Conservation (phyloP, 139 green algal genomes). For the Coccomyxa sp. region DNA sequence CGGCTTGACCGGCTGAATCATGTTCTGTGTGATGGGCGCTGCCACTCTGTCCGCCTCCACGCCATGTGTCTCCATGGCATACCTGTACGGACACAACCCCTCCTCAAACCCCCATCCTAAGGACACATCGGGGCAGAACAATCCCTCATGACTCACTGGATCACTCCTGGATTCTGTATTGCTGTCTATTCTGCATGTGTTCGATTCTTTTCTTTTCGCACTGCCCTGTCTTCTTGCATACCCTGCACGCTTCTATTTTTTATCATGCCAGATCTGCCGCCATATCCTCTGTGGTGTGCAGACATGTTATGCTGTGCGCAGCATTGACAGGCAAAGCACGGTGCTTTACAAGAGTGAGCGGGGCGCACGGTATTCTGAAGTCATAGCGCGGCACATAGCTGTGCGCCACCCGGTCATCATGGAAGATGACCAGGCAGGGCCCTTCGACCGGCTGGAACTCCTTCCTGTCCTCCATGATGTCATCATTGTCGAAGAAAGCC, state of each 20-base stretch:
- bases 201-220: too few relatives aligned
- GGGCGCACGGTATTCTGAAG: conserved; percentile 28
- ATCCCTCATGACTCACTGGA: background rate
- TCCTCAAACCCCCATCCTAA: too few relatives aligned
- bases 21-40: background rate
- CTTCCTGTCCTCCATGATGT: background rate
- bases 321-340: background rate
- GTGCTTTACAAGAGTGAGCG: background rate
- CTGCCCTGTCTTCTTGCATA: background rate
- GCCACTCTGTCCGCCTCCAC: conserved; percentile 30
- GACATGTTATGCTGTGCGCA: too few relatives aligned
- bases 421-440: conserved; percentile 53
- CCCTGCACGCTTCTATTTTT: background rate
- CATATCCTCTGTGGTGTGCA: too few relatives aligned
- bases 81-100: conserved; percentile 7
- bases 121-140: background rate
- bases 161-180: background rate
- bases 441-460: conserved; percentile 29
- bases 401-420: conserved; percentile 37
- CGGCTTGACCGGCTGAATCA: background rate
- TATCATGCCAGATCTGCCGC: background rate
- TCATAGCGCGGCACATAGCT: conserved; percentile 56
- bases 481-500: conserved; percentile 47
- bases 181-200: too few relatives aligned
- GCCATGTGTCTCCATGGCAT: conserved; percentile 63